Evolutionary conservation across 441 rosid genomes (phyloP).

Genomic region (Metrosideros polymorpha): DNA sequence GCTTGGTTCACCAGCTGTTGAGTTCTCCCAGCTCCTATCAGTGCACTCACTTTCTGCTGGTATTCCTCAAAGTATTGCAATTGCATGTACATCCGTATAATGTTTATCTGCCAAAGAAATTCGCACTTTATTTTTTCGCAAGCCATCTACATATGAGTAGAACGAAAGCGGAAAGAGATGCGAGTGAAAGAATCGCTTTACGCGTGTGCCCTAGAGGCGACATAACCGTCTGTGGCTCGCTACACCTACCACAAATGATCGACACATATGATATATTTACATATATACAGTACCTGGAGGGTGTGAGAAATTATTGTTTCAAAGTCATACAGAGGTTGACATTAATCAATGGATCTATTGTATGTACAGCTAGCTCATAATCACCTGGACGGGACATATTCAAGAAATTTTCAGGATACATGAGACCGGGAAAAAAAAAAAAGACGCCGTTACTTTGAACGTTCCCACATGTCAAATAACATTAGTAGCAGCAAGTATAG

Average conservation of each 20-base stretch:
- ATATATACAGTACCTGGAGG: too few relatives aligned
- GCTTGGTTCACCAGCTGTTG: constrained; percentile 1
- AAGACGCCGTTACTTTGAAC: neutral
- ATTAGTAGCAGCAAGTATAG: neutral
- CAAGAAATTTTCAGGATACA: neutral
- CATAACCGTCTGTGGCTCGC: neutral
- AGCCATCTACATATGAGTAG: neutral
- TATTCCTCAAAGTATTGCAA: neutral
- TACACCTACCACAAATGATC: neutral
- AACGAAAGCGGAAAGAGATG: neutral
- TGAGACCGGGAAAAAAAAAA: neutral
- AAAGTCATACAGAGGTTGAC: neutral
- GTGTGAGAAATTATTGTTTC: neutral
- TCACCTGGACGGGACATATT: neutral
- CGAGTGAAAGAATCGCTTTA: neutral
- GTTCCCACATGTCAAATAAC: neutral
- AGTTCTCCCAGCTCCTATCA: neutral
- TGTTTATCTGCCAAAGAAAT: neutral
- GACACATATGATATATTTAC: too few relatives aligned
- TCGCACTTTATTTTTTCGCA: neutral
- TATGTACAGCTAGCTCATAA: neutral
- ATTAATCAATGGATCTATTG: neutral
- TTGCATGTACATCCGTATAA: neutral
- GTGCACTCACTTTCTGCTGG: neutral
- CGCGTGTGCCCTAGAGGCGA: neutral